Conservation (phyloP, 306 rosid species). For the Rosa lucieae region DNA sequence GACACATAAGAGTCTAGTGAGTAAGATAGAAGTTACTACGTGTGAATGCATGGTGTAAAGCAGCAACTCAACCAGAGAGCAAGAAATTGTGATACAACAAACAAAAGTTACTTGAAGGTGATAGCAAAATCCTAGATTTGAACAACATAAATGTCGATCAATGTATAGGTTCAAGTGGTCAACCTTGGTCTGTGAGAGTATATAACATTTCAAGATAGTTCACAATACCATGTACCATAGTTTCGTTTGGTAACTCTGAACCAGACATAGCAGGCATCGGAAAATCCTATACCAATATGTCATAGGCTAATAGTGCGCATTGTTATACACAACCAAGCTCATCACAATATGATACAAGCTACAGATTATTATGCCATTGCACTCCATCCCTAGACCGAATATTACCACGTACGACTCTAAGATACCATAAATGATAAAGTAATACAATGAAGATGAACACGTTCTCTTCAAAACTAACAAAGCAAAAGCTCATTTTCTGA, state of each 20-base stretch:
- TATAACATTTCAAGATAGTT: background rate
- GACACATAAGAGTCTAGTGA: background rate
- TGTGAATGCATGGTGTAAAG: background rate
- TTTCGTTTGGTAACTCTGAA: background rate
- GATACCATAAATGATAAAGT: background rate
- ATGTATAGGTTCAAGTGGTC: background rate
- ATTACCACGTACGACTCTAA: background rate
- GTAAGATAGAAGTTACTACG: background rate
- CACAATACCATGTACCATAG: background rate
- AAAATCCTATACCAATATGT: background rate
- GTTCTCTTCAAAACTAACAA: background rate
- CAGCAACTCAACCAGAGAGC: background rate
- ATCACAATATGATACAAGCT: background rate
- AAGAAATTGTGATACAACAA: background rate
- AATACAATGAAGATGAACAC: background rate
- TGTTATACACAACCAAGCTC: background rate
- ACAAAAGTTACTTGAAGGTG: background rate
- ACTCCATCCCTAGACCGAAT: background rate
- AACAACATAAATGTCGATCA: background rate
- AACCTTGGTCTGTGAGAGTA: background rate
- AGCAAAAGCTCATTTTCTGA: background rate
- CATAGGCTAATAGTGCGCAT: background rate
- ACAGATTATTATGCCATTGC: background rate
- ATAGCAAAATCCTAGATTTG: background rate
- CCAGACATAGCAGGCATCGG: background rate